phyloP scores from a whole-genome alignment of 371 early-diverging fungal species.

The Mortierella sp. region DNA sequence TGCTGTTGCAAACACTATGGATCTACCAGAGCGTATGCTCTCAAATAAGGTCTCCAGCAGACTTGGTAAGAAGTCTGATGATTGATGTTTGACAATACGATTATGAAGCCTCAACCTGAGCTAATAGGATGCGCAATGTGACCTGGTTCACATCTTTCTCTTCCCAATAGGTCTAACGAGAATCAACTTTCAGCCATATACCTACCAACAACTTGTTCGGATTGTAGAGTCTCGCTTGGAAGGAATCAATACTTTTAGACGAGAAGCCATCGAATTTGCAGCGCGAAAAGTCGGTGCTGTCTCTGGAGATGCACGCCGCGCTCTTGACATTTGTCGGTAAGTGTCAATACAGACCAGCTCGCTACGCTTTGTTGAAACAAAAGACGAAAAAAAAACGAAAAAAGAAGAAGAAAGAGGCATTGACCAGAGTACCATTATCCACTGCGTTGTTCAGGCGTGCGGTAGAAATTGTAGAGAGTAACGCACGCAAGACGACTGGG shows the following conservation, averaged over 20 bases:
- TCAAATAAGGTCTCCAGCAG: constrained; percentile 94
- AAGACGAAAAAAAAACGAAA: no score
- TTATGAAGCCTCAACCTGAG: background rate
- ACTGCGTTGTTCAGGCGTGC: constrained; percentile 64
- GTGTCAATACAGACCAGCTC: background rate
- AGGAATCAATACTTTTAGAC: constrained; percentile 78
- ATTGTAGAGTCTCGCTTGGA: constrained; percentile 86
- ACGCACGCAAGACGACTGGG: constrained; percentile 19
- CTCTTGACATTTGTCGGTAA: constrained; percentile 92
- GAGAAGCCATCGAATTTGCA: constrained; percentile 92
- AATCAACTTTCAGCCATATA: constrained; percentile 93
- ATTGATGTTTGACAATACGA: background rate
- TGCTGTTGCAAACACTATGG: constrained; percentile 99
- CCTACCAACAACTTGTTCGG: constrained; percentile 79
- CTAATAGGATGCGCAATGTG: background rate
- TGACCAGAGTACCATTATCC: no score
- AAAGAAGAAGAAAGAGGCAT: no score
- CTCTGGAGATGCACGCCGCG: constrained; percentile 97
- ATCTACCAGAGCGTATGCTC: constrained; percentile 95
- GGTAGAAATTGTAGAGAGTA: constrained; percentile 81
- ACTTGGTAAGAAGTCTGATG: constrained; percentile 73
- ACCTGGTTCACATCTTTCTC: background rate
- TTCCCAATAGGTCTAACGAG: constrained; percentile 73
- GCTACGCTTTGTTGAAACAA: no score
- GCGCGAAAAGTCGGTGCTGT: constrained; percentile 96